These are phyloP conservation scores for Verbascum thapsus DNA, from an alignment of 257 asterid species.

Conservation along the genomic window DNA sequence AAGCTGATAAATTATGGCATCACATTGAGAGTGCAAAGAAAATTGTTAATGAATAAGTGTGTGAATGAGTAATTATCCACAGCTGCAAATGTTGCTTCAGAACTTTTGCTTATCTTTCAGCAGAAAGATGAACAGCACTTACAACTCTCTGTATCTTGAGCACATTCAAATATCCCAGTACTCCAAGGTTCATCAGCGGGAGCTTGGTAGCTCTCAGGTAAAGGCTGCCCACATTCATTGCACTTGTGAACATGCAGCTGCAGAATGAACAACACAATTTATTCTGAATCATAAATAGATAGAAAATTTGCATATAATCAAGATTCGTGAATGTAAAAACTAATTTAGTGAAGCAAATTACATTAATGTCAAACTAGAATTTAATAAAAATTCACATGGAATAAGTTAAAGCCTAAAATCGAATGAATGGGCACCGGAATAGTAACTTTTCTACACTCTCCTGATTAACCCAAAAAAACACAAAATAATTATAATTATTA, in stretches of 20 bases:
- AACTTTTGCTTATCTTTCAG: constrained; percentile 5
- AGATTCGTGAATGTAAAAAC: too few relatives aligned
- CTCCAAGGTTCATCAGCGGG: constrained; percentile 98
- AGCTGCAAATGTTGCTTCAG: constrained; percentile 4
- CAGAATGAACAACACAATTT: constrained; percentile 33
- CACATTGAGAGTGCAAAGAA: background rate
- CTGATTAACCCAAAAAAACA: background rate
- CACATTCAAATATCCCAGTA: constrained; percentile 83
- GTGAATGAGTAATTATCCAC: constrained; percentile 1
- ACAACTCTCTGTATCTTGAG: constrained; percentile 89
- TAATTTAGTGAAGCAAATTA: too few relatives aligned
- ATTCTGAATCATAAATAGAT: constrained; percentile 4
- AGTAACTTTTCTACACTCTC: background rate
- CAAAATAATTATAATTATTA: too few relatives aligned
- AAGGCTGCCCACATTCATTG: constrained; percentile 91
- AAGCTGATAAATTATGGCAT: too few relatives aligned
- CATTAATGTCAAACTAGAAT: too few relatives aligned
- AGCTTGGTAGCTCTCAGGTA: constrained; percentile 94
- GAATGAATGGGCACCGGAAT: background rate
- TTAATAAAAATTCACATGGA: too few relatives aligned
- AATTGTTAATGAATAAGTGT: background rate
- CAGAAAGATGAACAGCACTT: constrained; percentile 37
- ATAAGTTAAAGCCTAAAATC: too few relatives aligned
- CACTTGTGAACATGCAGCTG: constrained; percentile 86
- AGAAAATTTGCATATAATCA: background rate